Base-by-base conservation (phyloP, 257 asterid genomes). In the Asclepias syriaca region DNA sequence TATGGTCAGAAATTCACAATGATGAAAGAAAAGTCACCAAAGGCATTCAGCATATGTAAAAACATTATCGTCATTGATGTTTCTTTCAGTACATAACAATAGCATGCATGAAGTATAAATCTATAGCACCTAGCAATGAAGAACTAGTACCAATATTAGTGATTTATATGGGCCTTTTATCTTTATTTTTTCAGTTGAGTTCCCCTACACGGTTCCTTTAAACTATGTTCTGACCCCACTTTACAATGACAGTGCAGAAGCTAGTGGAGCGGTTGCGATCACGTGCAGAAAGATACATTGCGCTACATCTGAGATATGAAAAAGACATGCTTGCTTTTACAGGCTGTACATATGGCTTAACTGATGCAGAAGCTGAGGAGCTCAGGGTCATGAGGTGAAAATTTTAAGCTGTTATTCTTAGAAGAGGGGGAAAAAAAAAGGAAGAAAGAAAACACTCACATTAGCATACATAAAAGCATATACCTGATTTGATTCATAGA, bases 281-380 rank as follows among this genome's bases (percentile, higher is more conserved):
- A 61, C 92, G 86, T 72, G 96, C 89, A 21, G 78, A 81, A 70
- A 85, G 88, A 88, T 94, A 88, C 74, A 80, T 94, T 80, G 95
- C 97, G 50, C 97, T 94, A 76, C 99, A 91, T 78, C 84, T 91
- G 69, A 84, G 99, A 85, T 94, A 91, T 78, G 99, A 94, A 84
- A 89, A 89, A 78, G 99, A 94, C 83, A 94, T 94, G 99, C 87
- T 91, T 73, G 85, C 99, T 77, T 94, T 91, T 83, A 91, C 99
- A 79, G 97, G 99, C 72, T 94, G 99, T 76, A 91, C 93, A 8
- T 79, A 85, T 77, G 99, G 99, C 65, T 96, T 91, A 77, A 83
- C 89, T 73, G 83, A 80, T 73, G 83, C 87, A 48, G 99, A 94
- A 84, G 83, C 97, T 11, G 90, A 86, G 85, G 97, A 89, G 79